Conservation (phyloP, 2,329 filamentous ascomycete genomes). For the Chrysosphaeria jannelii region DNA sequence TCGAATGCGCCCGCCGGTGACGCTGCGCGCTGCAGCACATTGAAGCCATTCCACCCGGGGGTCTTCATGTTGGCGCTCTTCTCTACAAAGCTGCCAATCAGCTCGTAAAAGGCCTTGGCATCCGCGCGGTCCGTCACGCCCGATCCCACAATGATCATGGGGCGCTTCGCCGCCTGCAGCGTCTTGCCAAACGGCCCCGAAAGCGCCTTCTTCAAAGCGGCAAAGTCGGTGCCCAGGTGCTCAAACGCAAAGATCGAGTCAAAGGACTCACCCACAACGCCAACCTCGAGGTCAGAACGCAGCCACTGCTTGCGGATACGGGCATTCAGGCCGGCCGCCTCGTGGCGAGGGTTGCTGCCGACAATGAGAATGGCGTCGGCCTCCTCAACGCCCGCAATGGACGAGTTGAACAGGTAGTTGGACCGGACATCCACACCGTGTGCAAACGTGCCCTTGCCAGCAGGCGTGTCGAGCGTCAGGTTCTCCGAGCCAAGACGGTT, state of each 20-base stretch:
- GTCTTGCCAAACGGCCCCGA: conserved; percentile 79
- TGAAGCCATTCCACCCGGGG: conserved; percentile 88
- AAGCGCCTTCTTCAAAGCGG: conserved; percentile 59
- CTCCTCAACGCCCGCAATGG: conserved; percentile 77
- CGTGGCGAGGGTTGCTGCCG: conserved; percentile 82
- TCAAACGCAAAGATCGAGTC: conserved; percentile 89
- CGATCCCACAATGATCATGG: conserved; percentile 91
- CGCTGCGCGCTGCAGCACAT: conserved; percentile 77
- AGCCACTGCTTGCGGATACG: conserved; percentile 96
- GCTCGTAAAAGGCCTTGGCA: conserved; percentile 79
- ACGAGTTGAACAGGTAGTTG: conserved; percentile 93
- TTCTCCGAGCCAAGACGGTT: conserved; percentile 96
- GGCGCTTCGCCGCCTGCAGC: conserved; percentile 57
- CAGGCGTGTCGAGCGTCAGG: conserved; percentile 72
- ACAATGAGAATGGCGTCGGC: conserved; percentile 77
- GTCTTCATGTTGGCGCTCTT: conserved; percentile 68
- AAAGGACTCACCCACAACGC: conserved; percentile 68
- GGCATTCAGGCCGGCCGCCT: conserved; percentile 83
- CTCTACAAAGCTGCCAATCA: conserved; percentile 67
- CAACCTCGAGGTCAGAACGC: conserved; percentile 77
- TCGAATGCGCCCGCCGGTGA: conserved; percentile 85
- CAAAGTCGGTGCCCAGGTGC: conserved; percentile 54
- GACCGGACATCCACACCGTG: conserved; percentile 83
- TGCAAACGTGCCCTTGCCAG: conserved; percentile 46
- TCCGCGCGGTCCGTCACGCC: conserved; percentile 75